Evolutionary conservation across 768 basidiomycete species (phyloP), one percentile per base, ranked within the genome.

Genomic region (Lactarius hengduanensis): DNA sequence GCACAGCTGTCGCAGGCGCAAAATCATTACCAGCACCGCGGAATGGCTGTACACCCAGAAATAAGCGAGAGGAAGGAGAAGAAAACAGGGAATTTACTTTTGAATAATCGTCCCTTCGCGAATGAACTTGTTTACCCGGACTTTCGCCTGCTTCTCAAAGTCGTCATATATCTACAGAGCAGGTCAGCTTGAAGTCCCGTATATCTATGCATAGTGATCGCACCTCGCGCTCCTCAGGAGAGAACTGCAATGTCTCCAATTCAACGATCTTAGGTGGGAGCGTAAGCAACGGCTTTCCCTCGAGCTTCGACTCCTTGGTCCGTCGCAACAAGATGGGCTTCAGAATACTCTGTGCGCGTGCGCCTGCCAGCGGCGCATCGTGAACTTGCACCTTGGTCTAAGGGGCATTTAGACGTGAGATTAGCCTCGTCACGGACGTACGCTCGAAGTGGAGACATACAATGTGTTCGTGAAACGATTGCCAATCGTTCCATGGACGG

Each of bases 401-500:
- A 26, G 36, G 1, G 61, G 28, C 2, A 34, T 34, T 34, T 34
- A 34, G 32, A 34, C 34, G 34, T 7, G 60, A 16, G 13, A 26
- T 61, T 16, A 26, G 22, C n/a, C 34, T 28, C 2, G 8, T 16
- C 1, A 59, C 36, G 7, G n/a, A 57, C 11, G 34, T 53, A 32
- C 28, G 4, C 1, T 16, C 15, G 45, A 55, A 26, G 26, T 57
- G 10, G 9, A 13, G 6, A 75, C 80, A 61, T 68, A 86, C 87
- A 22, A 89, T 77, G 69, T 84, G 78, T 3, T 75, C 76, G 63
- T 88, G 83, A 76, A 91, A 94, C 53, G 80, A 76, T 11, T 78
- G 73, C 89, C 90, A 94, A 65, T 90, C 87, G 68, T 88, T 88
- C 81, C 82, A 92, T 0, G 89, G 88, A 7, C 83, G 76, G 73